Conservation (phyloP, 441 rosid genomes). For the Adansonia gregorii region DNA sequence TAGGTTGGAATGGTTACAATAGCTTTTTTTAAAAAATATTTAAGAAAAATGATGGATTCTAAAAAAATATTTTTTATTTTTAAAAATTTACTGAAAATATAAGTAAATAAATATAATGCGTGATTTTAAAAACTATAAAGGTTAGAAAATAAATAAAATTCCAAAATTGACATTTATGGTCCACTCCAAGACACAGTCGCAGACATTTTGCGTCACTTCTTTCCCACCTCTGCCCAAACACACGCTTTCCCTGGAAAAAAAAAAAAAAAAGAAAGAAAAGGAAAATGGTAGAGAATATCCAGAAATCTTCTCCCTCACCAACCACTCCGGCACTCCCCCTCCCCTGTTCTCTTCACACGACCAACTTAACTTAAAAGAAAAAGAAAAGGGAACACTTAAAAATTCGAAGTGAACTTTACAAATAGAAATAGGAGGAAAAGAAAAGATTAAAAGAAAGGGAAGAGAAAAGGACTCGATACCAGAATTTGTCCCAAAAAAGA, state of each 20-base stretch:
- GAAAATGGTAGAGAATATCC: background rate
- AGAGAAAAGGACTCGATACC: constrained; percentile 34
- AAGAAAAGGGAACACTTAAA: background rate
- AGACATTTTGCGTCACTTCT: constrained; percentile 22
- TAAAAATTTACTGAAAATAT: background rate
- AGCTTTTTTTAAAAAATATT: too few relatives aligned
- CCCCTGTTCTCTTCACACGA: background rate
- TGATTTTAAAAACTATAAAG: background rate
- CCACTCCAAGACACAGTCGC: background rate
- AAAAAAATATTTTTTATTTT: too few relatives aligned
- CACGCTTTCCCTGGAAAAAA: constrained; percentile 31
- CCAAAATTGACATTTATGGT: constrained; percentile 10
- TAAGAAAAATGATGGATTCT: too few relatives aligned
- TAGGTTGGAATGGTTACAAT: too few relatives aligned
- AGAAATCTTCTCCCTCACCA: constrained; percentile 12
- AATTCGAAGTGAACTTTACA: background rate
- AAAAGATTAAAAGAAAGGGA: background rate
- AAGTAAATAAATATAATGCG: background rate
- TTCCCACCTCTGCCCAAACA: background rate
- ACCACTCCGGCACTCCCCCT: background rate
- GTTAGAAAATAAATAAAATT: background rate
- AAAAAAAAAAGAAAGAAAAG: background rate
- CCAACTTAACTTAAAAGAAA: constrained; percentile 6
- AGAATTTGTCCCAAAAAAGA: constrained; percentile 54
- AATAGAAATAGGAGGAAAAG: background rate